A percentile compares a stretch with the other conserved stretches of the same genome.
phyloP scores from a whole-genome alignment of 169 alveolate genomes.

The Eimeria acervulina region DNA sequence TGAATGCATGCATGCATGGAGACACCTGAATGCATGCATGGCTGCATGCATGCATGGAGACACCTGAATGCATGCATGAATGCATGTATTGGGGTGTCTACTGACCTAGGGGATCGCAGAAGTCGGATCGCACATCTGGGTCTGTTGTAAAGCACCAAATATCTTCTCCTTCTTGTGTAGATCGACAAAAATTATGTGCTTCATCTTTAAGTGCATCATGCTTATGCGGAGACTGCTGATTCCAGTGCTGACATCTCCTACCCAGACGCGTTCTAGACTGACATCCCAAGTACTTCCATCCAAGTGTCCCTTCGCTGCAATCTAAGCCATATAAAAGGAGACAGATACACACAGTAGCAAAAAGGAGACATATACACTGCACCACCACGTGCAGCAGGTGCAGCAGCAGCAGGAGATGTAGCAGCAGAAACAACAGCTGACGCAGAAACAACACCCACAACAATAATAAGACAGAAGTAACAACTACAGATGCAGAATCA shows the following conservation, averaged over 20 bases:
- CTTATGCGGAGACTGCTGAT: slow-evolving; percentile 49
- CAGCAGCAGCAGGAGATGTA: too few relatives aligned
- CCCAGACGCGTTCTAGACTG: slow-evolving; percentile 75
- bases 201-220: slow-evolving; percentile 17
- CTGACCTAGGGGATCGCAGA: slow-evolving; percentile 78
- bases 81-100: not conserved
- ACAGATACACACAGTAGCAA: not conserved
- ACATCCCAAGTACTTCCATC: slow-evolving; percentile 61
- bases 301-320: slow-evolving; percentile 17
- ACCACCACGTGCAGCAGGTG: too few relatives aligned
- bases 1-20: not conserved
- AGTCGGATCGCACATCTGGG: slow-evolving; percentile 69
- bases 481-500: too few relatives aligned
- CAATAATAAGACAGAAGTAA: too few relatives aligned
- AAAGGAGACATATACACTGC: too few relatives aligned
- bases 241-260: slow-evolving; percentile 63
- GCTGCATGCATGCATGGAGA: not conserved
- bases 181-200: slow-evolving; percentile 74
- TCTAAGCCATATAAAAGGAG: not conserved
- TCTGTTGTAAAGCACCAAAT: slow-evolving; percentile 79
- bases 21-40: not conserved
- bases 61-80: not conserved
- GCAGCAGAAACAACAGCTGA: not conserved
- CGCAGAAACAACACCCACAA: too few relatives aligned
- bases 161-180: not conserved